A percentile compares a stretch with the other conserved stretches of the same genome.
Conservation (phyloP, 1,139 yeast species). For the Geotrichum histeridarum region DNA sequence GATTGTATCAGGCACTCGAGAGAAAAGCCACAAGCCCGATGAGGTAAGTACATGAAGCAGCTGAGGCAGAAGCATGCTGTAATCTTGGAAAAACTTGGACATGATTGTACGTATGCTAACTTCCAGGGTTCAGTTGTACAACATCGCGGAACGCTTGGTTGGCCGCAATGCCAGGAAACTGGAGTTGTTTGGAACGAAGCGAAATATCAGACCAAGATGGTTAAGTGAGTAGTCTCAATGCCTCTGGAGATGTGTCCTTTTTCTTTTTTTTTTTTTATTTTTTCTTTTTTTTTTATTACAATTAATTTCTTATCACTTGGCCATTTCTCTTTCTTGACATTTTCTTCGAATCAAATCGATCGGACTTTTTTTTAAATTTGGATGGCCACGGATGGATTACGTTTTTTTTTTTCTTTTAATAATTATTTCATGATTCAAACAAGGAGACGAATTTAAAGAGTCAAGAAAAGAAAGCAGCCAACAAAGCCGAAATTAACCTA, state of each 20-base stretch:
- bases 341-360: no score
- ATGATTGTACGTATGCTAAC: not conserved
- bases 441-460: not conserved
- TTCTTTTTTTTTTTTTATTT: no score
- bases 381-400: no score
- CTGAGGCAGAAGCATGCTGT: not conserved
- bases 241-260: no score
- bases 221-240: constrained; percentile 44
- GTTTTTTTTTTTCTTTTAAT: no score
- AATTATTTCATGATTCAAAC: no score
- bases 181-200: constrained; percentile 84
- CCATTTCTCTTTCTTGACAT: no score
- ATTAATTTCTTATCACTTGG: no score
- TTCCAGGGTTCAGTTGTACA: constrained; percentile 43
- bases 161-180: constrained; percentile 72
- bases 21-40: constrained; percentile 87
- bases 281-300: no score
- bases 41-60: constrained; percentile 49
- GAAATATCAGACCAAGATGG: constrained; percentile 88
- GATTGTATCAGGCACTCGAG: constrained; percentile 77
- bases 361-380: no score
- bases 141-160: constrained; percentile 76
- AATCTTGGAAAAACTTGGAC: not conserved
- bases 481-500: no score
- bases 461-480: no score